Evolutionary conservation across 371 early-diverging fungal species (phyloP), one percentile per base, ranked within the genome.

Genomic region (Syncephalis plumigaleata): DNA sequence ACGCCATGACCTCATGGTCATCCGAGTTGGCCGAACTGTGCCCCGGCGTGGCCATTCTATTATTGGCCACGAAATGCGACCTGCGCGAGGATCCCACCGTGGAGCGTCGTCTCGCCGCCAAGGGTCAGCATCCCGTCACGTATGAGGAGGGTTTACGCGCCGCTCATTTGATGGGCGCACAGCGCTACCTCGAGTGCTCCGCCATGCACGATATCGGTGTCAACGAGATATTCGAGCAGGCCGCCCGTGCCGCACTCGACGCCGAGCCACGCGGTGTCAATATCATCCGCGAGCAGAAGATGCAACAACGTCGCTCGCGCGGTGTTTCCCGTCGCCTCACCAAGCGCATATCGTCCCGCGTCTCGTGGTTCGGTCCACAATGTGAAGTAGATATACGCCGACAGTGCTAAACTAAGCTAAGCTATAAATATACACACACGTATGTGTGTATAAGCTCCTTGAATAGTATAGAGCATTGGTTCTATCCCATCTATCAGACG

Each of bases 1-100:
- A 89, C 60, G 87, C 91, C 16, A 62, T 68, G 53, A 78, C 79
- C 47, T 77, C 48, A 74, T 74, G 68, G 75, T 71, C 60, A 37
- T 4, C 21, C 5, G 39, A 47, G 26, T 36, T 45, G 36, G 16
- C 39, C 47, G 39, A 50, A 4, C 46, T 55, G 44, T 13, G 24
- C 4, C 27, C 39, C 9, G n/a, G 17, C 31, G 24, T 26, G 37
- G 24, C 39, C 25, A 40, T 36, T n/a, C 26, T 48, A 16, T 42
- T 44, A 39, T 18, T 43, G 22, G 43, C 43, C 7, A 25, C 40
- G 18, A 43, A 54, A 15, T 22, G 36, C 22, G 23, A 46, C 31
- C 54, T 78, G 79, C 82, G 86, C 81, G 71, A 78, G 47, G 68
- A 74, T 48, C 84, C 84, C 54, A 77, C 79, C 16, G 63, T 71